These are phyloP conservation scores for Vicia sativa DNA, from an alignment of 306 rosid genomes.

Conservation along the genomic window DNA sequence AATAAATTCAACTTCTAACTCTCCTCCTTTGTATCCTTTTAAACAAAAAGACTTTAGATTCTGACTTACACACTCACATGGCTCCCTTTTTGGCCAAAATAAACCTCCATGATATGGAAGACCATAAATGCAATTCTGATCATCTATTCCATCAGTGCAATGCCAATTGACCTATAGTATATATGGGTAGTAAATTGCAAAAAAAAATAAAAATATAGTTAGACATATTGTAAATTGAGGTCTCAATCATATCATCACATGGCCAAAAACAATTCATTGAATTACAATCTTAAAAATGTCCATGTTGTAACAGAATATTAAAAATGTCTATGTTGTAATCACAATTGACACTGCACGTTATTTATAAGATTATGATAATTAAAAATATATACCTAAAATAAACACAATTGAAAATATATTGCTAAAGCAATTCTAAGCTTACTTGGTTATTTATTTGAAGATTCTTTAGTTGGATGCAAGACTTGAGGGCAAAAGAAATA, in stretches of 20 bases:
- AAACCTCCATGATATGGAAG: not conserved
- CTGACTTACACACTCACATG: not conserved
- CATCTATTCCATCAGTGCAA: not conserved
- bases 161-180: not conserved
- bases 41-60: not conserved
- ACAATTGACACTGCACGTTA: not conserved
- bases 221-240: too few species aligned
- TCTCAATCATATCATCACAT: too few species aligned
- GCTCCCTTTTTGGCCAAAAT: not conserved
- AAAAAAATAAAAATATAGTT: too few species aligned
- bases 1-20: not conserved
- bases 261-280: too few species aligned
- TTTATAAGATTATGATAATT: too few species aligned
- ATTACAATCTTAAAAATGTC: too few species aligned
- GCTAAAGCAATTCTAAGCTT: not conserved
- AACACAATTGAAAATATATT: not conserved
- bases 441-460: not conserved
- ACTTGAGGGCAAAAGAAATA: not conserved
- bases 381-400: too few species aligned
- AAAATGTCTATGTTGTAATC: not conserved
- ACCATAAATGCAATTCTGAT: not conserved
- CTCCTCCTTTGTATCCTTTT: slow-evolving; percentile 1
- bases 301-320: not conserved
- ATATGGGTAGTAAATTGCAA: too few species aligned
- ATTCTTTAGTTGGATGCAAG: not conserved